Evolutionary conservation across 2,329 filamentous ascomycete species (phyloP).

Genomic region (Xylaria sp.): DNA sequence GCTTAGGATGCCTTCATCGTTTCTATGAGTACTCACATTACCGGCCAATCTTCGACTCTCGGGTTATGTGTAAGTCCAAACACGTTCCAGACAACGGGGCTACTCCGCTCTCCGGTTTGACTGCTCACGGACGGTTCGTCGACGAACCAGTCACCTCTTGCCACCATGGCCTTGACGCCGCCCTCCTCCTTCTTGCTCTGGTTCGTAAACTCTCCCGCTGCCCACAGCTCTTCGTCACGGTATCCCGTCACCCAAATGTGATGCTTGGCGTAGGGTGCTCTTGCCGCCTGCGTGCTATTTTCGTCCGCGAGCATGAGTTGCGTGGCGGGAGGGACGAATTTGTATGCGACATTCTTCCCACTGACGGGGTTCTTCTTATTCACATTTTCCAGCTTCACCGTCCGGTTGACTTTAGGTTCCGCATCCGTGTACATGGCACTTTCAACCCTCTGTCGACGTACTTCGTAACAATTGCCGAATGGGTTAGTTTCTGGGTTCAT

Average conservation of each 20-base stretch:
- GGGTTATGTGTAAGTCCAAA: slow-evolving; percentile 63
- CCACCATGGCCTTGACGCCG: slow-evolving; percentile 60
- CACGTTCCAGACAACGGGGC: slow-evolving; percentile 64
- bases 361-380: slow-evolving; percentile 59
- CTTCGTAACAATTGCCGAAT: slow-evolving; percentile 69
- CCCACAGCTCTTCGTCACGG: slow-evolving; percentile 62
- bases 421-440: slow-evolving; percentile 62
- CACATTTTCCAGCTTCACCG: slow-evolving; percentile 61
- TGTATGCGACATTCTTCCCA: slow-evolving; percentile 62
- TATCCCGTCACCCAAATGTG: slow-evolving; percentile 62
- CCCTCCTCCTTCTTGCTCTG: slow-evolving; percentile 57
- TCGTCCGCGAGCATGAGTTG: slow-evolving; percentile 61
- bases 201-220: slow-evolving; percentile 63
- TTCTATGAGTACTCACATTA: slow-evolving; percentile 57
- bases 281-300: slow-evolving; percentile 55
- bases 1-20: background rate
- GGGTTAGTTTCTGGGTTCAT: slow-evolving; percentile 67
- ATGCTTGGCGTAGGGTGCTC: slow-evolving; percentile 60
- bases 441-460: slow-evolving; percentile 60
- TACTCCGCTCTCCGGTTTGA: slow-evolving; percentile 56
- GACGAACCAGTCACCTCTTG: slow-evolving; percentile 59
- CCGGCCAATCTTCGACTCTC: slow-evolving; percentile 62
- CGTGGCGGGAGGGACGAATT: slow-evolving; percentile 58
- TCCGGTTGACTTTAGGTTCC: slow-evolving; percentile 63
- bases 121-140: slow-evolving; percentile 40